These are phyloP conservation scores for Trypanosoma conorhini DNA, from an alignment of 208 protist species.

Conservation along the genomic window DNA sequence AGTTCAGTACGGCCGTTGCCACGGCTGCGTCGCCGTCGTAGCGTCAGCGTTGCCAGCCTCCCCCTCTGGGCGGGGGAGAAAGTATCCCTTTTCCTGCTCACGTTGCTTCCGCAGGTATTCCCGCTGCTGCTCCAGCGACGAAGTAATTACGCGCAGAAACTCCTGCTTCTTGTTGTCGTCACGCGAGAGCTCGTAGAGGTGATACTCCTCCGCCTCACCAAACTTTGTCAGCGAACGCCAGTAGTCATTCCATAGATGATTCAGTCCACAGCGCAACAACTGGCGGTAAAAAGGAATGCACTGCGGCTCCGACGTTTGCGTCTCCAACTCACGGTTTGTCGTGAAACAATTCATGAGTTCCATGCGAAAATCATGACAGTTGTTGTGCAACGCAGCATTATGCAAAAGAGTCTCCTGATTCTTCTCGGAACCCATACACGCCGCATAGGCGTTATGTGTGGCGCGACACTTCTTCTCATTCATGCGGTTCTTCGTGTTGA, in stretches of 20 bases:
- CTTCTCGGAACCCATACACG: conserved; percentile 57
- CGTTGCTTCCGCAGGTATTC: conserved; percentile 22
- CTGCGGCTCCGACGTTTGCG: conserved; percentile 53
- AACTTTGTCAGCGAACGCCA: conserved; percentile 77
- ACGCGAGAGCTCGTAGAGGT: conserved; percentile 73
- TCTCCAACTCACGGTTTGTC: conserved; percentile 47
- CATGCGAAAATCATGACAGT: conserved; percentile 41
- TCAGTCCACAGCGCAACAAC: conserved; percentile 79
- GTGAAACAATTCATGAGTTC: conserved; percentile 60
- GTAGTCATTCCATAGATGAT: conserved; percentile 84
- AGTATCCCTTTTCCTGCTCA: conserved; percentile 30
- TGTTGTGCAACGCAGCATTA: conserved; percentile 50
- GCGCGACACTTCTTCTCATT: conserved; percentile 65
- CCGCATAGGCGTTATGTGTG: conserved; percentile 60
- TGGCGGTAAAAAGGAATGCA: conserved; percentile 55
- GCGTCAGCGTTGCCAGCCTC: conserved; percentile 9
- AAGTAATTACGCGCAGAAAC: conserved; percentile 57
- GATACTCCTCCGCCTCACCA: conserved; percentile 72
- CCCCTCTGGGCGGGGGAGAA: conserved; percentile 11
- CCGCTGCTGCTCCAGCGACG: conserved; percentile 45
- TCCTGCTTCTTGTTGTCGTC: conserved; percentile 81
- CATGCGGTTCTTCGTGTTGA: conserved; percentile 73
- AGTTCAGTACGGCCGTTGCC: neutral
- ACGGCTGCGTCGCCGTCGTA: neutral
- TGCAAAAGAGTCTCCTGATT: conserved; percentile 74